Base-by-base conservation (phyloP, 2,329 filamentous ascomycete species). In the Madurella mycetomatis region DNA sequence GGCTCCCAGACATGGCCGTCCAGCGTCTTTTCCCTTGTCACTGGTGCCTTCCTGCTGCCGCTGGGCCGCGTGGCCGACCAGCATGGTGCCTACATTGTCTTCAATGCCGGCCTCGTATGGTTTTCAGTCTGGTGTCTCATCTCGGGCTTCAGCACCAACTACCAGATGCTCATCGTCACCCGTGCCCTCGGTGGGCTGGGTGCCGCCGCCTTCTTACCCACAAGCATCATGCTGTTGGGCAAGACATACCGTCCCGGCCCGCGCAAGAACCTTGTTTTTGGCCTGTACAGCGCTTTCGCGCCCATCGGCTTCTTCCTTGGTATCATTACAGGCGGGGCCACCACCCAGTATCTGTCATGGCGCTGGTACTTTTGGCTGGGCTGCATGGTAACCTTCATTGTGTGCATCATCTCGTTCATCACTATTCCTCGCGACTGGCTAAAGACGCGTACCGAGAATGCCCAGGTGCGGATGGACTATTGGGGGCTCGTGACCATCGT, bases 111-210 rank as follows among this genome's bases (percentile, higher is more conserved):
- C 3, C 72, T 83, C 30, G 59, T 72, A 41, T 88, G 88, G 88
- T 79, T 90, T 48, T 68, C 82, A 8, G 58, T 85, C 39, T 92
- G 87, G 82, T 84, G 82, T 9, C 70, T 92, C 50, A 72, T 90
- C 51, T 81, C 80, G 15, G 88, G 88, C 11, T 89, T 92, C 70
- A 85, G 83, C 55, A 72, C 74, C 51, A 85, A 81, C 69, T 79
- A 84, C 56, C 68, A 82, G 48, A 88, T 90, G 84, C 75, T 92
- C 57, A 86, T 90, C 60, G 74, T 87, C 51, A 88, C 84, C 65
- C 84, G 88, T 49, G 87, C 87, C 9, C 71, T 91, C 42, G 87
- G 90, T 68, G 88, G 88, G 0, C 70, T 92, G 9, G 88, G 87
- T 0, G 79, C 86, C 1, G 86, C 87, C 1, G 86, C 87, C 0